Conservation (phyloP, 805 yeast species). For the Spathaspora boniae region DNA sequence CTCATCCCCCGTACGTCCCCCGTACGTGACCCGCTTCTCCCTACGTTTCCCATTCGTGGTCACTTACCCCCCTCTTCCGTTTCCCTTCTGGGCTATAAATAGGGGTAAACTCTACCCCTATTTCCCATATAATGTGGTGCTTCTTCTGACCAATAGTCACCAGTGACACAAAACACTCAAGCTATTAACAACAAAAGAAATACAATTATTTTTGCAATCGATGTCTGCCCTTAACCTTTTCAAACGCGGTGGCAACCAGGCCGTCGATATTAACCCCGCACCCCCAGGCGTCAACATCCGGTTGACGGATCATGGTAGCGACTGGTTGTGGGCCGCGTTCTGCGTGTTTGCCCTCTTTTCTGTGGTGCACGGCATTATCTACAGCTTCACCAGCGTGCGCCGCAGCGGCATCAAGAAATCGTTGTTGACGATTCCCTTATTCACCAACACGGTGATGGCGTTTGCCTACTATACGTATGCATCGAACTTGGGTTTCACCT, state of each 20-base stretch:
- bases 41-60: neutral
- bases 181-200: too few species aligned
- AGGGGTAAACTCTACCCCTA: constrained; percentile 13
- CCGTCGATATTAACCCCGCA: constrained; percentile 41
- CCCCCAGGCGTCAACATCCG: constrained; percentile 43
- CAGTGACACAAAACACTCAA: too few species aligned
- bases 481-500: constrained; percentile 55
- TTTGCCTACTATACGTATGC: constrained; percentile 54
- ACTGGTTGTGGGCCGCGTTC: constrained; percentile 67
- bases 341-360: constrained; percentile 42
- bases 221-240: too few species aligned
- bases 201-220: constrained; percentile 6
- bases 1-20: too few species aligned
- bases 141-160: too few species aligned
- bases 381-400: constrained; percentile 20
- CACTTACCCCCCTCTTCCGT: neutral
- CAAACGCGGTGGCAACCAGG: constrained; percentile 32
- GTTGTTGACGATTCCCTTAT: constrained; percentile 40
- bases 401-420: constrained; percentile 28
- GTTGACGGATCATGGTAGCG: constrained; percentile 56
- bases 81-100: constrained; percentile 5
- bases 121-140: constrained; percentile 2
- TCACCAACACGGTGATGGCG: constrained; percentile 40
- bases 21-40: too few species aligned
- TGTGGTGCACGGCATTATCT: constrained; percentile 20